A percentile compares a stretch with the other conserved stretches of the same genome.
Conservation (phyloP, 108 stramenopile genomes). For the Fistulifera solaris region DNA sequence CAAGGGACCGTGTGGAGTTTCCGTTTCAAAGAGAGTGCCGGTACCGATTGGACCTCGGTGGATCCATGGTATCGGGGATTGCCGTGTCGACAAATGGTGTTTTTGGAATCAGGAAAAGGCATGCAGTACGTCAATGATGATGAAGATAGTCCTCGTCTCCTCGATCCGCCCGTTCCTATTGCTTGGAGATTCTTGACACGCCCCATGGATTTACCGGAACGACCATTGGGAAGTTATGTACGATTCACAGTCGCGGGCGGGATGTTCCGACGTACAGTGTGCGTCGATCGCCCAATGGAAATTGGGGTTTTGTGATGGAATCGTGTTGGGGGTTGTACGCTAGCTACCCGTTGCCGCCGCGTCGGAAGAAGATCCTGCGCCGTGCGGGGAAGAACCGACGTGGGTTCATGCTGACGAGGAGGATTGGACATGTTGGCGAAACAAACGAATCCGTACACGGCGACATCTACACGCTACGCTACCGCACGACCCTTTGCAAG, state of each 20-base stretch:
- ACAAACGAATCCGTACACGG: background rate
- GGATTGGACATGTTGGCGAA: too few relatives aligned
- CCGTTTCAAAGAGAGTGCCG: slow-evolving; percentile 72
- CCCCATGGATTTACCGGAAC: slow-evolving; percentile 54
- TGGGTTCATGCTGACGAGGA: slow-evolving; percentile 21
- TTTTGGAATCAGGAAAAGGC: slow-evolving; percentile 50
- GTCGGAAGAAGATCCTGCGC: slow-evolving; percentile 19
- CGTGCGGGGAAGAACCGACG: slow-evolving; percentile 31
- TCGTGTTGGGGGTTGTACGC: slow-evolving; percentile 72
- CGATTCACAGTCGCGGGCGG: slow-evolving; percentile 59
- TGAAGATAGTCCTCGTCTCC: background rate
- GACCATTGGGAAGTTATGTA: slow-evolving; percentile 60
- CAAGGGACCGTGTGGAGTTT: slow-evolving; percentile 58
- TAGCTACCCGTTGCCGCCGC: slow-evolving; percentile 38
- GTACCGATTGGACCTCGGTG: slow-evolving; percentile 57
- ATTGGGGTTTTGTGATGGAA: slow-evolving; percentile 81
- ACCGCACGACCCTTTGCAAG: slow-evolving; percentile 12
- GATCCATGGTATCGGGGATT: slow-evolving; percentile 57
- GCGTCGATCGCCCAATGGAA: slow-evolving; percentile 51
- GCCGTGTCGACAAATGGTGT: slow-evolving; percentile 60
- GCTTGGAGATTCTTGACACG: slow-evolving; percentile 56
- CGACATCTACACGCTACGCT: background rate
- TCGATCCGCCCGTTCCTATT: slow-evolving; percentile 30
- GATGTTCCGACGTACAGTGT: slow-evolving; percentile 75
- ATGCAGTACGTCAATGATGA: slow-evolving; percentile 18